Base-by-base conservation (phyloP, 768 basidiomycete genomes). In the Kwoniella dendrophila region DNA sequence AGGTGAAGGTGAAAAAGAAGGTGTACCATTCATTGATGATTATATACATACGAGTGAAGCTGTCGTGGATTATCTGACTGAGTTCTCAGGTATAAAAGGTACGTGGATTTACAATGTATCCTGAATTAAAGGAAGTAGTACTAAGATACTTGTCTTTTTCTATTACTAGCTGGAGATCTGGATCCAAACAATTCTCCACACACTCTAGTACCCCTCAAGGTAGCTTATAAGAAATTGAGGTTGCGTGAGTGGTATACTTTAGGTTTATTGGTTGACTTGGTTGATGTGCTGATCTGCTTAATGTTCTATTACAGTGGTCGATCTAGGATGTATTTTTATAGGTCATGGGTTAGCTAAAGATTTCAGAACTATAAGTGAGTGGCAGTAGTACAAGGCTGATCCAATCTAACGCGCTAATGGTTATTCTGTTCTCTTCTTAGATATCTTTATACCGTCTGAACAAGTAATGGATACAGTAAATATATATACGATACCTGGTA, bases 381-480 rank as follows among this genome's bases (percentile, higher is more conserved):
- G 14, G 20, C 20, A 18, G 2, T 30, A 43, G 12, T 18, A 26
- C 27, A 3, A 29, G 7, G 22, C 22, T 45, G 44, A 10, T 36
- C 27, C 6, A 11, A 44, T 14, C 27, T 27, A 36, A 32, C 36
- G 29, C 22, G n/a, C 16, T 29, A 38, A 24, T 34, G 43, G 38
- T 55, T 27, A 54, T 41, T 27, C 30, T 4, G 45, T 40, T 18
- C n/a, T 8, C 26, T 12, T 7, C 29, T 1, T 66, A 98, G 95
- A 98, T 77, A 92, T 98, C 47, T 93, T 88, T 74, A 92, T 99
- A 11, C 95, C 95, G 0, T 92, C 93, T 0, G 87, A 90, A 1
- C 94, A 94, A 78, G 93, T 99, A 47, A 89, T 94, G 62, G 96
- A 99, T 76, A 99, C 96, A 0, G 95, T 99, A 59, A 92, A 96